phyloP scores from a whole-genome alignment of 306 rosid species.

The Quercus rubra region DNA sequence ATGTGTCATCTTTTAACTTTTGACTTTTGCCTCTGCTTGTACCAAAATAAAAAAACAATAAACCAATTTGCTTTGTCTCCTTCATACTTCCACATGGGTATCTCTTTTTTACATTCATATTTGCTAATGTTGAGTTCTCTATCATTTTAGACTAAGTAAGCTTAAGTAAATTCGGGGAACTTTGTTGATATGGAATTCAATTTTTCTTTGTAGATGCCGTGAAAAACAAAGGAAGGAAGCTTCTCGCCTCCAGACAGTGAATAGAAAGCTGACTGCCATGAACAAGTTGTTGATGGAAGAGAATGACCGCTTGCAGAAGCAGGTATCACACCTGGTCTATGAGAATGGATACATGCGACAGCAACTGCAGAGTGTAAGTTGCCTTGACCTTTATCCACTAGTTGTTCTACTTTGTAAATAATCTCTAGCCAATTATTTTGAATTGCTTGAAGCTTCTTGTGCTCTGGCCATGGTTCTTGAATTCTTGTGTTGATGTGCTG shows the following conservation, averaged over 20 bases:
- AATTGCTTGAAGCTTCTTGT: not conserved
- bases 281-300: conserved; percentile 95
- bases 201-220: conserved; percentile 59
- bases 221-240: conserved; percentile 99
- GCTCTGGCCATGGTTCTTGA: not conserved
- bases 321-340: conserved; percentile 88
- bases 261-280: conserved; percentile 83
- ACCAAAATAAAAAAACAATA: not conserved
- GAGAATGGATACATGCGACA: conserved; percentile 85
- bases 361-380: conserved; percentile 72
- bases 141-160: not conserved
- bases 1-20: not conserved
- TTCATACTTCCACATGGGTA: not conserved
- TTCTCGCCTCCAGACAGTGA: conserved; percentile 84
- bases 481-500: not conserved
- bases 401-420: not conserved
- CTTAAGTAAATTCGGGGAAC: not conserved
- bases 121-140: not conserved
- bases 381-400: not conserved
- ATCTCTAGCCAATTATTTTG: not conserved
- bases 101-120: not conserved
- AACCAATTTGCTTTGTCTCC: not conserved
- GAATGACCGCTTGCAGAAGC: conserved; percentile 97
- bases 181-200: not conserved
- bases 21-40: not conserved